phyloP scores from a whole-genome alignment of 192 early-diverging fungal species.

The Dissophora ornata region DNA sequence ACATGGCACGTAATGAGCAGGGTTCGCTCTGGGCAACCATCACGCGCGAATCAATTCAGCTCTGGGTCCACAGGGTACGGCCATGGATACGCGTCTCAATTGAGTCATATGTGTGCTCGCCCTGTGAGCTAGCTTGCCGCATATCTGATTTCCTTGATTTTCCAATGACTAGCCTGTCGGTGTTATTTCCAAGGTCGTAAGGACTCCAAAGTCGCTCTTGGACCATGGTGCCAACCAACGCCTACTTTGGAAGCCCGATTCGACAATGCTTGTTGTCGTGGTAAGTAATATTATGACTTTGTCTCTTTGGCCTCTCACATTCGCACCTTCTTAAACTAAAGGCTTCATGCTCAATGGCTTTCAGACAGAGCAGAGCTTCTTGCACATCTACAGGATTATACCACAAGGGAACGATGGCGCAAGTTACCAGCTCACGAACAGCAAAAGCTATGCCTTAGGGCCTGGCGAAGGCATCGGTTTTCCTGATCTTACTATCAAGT shows the following conservation, averaged over 20 bases:
- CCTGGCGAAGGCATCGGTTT: conserved; percentile 77
- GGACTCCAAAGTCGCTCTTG: conserved; percentile 70
- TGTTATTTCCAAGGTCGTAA: conserved; percentile 69
- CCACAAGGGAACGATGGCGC: conserved; percentile 64
- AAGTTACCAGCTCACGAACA: conserved; percentile 66
- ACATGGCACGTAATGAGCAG: conserved; percentile 56
- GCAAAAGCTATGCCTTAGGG: conserved; percentile 71
- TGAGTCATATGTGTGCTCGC: not conserved
- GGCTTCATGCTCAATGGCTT: too few species aligned
- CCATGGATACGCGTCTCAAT: not conserved
- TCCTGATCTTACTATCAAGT: conserved; percentile 66
- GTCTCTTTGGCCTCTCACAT: not conserved
- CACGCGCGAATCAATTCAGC: conserved; percentile 67
- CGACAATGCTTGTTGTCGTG: conserved; percentile 69
- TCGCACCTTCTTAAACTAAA: too few species aligned
- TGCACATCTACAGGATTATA: conserved; percentile 76
- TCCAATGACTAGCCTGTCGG: conserved; percentile 66
- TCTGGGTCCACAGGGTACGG: conserved; percentile 75
- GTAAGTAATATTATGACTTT: conserved; percentile 54
- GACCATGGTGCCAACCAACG: conserved; percentile 81
- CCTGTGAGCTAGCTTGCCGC: too few species aligned
- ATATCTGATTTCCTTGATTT: not conserved
- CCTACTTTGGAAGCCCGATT: conserved; percentile 82
- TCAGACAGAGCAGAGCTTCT: conserved; percentile 74
- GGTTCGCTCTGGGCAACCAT: conserved; percentile 72